Percentiles rank a stretch among this genome's conserved stretches.
phyloP scores from a whole-genome alignment of 1,139 yeast genomes.

The Hemisphaericaspora xylofermentans region DNA sequence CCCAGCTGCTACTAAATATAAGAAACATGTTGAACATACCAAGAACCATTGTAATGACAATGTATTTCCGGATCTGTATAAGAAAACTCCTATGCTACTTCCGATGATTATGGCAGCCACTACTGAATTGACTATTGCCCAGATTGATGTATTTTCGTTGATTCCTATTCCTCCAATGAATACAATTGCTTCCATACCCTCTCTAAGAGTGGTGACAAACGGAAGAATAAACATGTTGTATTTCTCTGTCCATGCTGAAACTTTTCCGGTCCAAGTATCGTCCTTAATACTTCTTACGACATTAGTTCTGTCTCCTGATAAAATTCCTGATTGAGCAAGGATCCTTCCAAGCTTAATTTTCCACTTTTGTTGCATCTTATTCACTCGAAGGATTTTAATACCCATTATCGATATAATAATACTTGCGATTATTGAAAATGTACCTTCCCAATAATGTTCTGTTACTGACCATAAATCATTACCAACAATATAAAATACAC shows the following conservation, averaged over 20 bases:
- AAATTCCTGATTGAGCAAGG: slow-evolving; percentile 20
- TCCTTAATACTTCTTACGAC: slow-evolving; percentile 4
- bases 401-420: slow-evolving; percentile 48
- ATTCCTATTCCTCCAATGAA: slow-evolving; percentile 50
- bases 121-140: slow-evolving; percentile 34
- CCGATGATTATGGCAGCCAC: slow-evolving; percentile 34
- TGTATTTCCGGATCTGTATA: slow-evolving; percentile 45
- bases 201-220: slow-evolving; percentile 45
- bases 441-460: slow-evolving; percentile 50
- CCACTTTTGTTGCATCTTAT: slow-evolving; percentile 81
- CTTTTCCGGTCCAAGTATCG: slow-evolving; percentile 9
- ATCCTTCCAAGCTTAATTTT: slow-evolving; percentile 53
- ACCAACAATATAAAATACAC: slow-evolving; percentile 38
- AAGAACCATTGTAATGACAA: slow-evolving; percentile 43
- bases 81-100: slow-evolving; percentile 30
- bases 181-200: slow-evolving; percentile 50
- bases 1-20: slow-evolving; percentile 47
- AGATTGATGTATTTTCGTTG: slow-evolving; percentile 37
- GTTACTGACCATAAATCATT: slow-evolving; percentile 44
- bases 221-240: slow-evolving; percentile 45
- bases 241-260: slow-evolving; percentile 29
- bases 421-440: slow-evolving; percentile 44
- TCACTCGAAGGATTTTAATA: slow-evolving; percentile 40
- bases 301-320: slow-evolving; percentile 15
- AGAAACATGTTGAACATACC: slow-evolving; percentile 39